Evolutionary conservation across 352 stramenopile genomes (phyloP), one percentile per base, ranked within the genome.

Genomic region (Aphanomyces cochlioides): DNA sequence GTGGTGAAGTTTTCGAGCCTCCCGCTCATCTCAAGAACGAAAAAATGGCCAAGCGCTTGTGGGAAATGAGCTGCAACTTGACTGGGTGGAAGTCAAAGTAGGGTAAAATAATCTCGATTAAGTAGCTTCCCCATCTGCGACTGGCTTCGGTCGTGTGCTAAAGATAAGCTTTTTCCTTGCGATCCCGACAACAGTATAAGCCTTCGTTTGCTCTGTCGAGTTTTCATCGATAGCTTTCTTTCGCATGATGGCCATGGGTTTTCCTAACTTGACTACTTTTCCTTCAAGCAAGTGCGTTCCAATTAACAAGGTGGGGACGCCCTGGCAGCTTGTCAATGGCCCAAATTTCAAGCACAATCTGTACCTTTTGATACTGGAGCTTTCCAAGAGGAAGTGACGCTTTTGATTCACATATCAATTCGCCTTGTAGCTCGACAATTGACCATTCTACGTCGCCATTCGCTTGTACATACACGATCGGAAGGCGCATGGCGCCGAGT

Each of bases 181-280:
- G 36, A 96, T 88, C 36, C 88, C 88, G n/a, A 93, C 79, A 37
- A 96, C 83, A 39, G 91, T 74, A 56, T 92, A 95, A n/a, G 71
- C 28, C 67, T 45, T 74, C 38, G 73, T n/a, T 59, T 60, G 21
- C 54, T 10, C 15, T 37, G 39, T 56, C 21, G 47, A 73, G 48
- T 73, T 43, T 39, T 19, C 56, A 5, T 61, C 37, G 10, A 19
- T 58, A 1, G 56, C 47, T 12, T 81, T 57, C 64, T 89, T 90
- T 47, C 85, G 75, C 71, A 95, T 73, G 36, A 95, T 84, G 13
- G 88, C 88, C 48, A 94, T 88, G 1, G 85, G 82, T 40, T 89
- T 92, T 63, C 79, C 71, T 54, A 95, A 76, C 69, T 83, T 86
- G 15, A 72, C 70, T 56, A 90, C 72, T 64, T 91, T 93, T 38